A percentile compares a stretch with the other conserved stretches of the same genome.
Evolutionary conservation across 2,329 filamentous ascomycete species (phyloP).

Genomic region (Paracoccidioides lutzii): DNA sequence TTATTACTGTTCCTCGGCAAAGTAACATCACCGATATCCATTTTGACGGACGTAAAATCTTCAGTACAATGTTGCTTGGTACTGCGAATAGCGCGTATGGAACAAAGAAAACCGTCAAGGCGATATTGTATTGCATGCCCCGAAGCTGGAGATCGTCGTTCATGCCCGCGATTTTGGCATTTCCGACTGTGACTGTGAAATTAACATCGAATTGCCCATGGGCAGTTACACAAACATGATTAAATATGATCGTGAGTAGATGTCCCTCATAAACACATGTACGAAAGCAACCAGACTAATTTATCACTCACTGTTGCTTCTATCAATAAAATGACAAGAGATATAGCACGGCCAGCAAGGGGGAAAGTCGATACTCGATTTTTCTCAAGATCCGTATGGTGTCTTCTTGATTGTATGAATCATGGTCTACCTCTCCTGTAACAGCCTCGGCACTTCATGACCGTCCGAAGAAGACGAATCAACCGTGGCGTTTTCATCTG

Average conservation of each 20-base stretch:
- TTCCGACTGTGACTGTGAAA: constrained; percentile 17
- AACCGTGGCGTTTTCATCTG: background rate
- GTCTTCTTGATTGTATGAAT: constrained; percentile 8
- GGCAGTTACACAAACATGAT: background rate
- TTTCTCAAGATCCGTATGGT: constrained; percentile 22
- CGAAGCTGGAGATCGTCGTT: constrained; percentile 17
- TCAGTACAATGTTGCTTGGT: constrained; percentile 32
- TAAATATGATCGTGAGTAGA: background rate
- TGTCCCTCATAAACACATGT: background rate
- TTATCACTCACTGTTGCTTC: constrained; percentile 27
- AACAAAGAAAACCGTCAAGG: constrained; percentile 35
- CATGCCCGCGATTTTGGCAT: constrained; percentile 24
- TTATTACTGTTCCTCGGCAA: constrained; percentile 20
- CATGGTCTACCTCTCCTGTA: constrained; percentile 5
- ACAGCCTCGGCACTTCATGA: constrained; percentile 3
- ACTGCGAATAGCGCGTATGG: constrained; percentile 28
- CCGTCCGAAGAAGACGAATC: background rate
- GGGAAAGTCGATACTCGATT: constrained; percentile 29
- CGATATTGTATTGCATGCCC: constrained; percentile 36
- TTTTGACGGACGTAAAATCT: constrained; percentile 35
- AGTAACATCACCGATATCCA: constrained; percentile 42
- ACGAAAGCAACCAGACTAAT: background rate
- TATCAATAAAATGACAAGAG: constrained; percentile 61
- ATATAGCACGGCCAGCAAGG: constrained; percentile 40
- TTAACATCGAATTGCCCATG: background rate